A percentile compares a stretch with the other conserved stretches of the same genome.
Conservation (phyloP, 495 filamentous ascomycete species). For the Hypoxylon fragiforme region DNA sequence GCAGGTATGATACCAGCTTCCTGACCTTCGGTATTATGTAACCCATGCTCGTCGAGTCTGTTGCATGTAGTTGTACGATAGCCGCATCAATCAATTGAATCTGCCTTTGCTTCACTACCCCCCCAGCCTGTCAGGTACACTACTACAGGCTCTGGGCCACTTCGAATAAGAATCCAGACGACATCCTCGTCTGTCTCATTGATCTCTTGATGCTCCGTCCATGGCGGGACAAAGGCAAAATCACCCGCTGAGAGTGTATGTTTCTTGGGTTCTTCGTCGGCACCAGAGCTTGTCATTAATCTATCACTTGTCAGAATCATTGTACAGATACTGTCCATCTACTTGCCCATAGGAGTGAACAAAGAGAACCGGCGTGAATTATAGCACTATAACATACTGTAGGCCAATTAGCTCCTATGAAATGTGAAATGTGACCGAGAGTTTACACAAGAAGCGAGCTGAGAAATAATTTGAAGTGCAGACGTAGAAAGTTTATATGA, state of each 20-base stretch:
- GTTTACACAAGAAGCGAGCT: background rate
- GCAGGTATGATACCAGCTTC: conserved; percentile 3
- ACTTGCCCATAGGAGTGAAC: background rate
- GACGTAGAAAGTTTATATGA: background rate
- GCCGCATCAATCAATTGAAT: conserved; percentile 20
- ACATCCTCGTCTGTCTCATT: conserved; percentile 62
- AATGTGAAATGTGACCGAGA: background rate
- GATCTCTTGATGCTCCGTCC: conserved; percentile 67
- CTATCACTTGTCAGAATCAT: conserved; percentile 22
- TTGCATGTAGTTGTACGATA: conserved; percentile 4
- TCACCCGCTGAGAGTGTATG: conserved; percentile 61
- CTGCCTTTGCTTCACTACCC: conserved; percentile 38
- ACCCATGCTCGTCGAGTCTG: background rate
- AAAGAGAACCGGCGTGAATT: background rate
- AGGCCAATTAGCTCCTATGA: conserved; percentile 10
- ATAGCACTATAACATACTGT: conserved; percentile 17
- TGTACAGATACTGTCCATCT: too few species aligned
- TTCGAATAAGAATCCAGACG: conserved; percentile 62
- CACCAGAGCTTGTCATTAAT: conserved; percentile 45
- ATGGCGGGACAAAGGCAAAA: conserved; percentile 66
- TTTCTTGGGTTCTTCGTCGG: conserved; percentile 49
- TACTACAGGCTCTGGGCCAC: conserved; percentile 59
- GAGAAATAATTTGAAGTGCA: background rate
- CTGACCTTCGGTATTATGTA: conserved; percentile 3
- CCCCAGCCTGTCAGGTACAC: conserved; percentile 63